A percentile compares a stretch with the other conserved stretches of the same genome.
Conservation (phyloP, 2,329 filamentous ascomycete genomes). For the Sporothrix schenckii region DNA sequence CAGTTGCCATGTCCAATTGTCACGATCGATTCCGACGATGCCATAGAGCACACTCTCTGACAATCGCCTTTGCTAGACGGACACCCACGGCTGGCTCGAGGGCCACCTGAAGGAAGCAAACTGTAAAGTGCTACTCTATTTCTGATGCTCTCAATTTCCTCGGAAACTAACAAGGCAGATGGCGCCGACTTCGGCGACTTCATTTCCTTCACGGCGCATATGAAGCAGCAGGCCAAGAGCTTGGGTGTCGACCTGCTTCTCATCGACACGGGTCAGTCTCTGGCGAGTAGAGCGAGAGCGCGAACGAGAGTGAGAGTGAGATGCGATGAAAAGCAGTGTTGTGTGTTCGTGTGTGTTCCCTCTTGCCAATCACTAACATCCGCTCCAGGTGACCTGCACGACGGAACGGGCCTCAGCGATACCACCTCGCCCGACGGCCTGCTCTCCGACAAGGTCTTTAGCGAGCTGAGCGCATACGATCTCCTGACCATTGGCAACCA, state of each 20-base stretch:
- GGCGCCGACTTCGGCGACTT: slow-evolving; percentile 69
- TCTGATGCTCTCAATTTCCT: not conserved
- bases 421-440: slow-evolving; percentile 60
- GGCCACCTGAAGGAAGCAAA: slow-evolving; percentile 65
- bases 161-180: slow-evolving; percentile 39
- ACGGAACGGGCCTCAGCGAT: slow-evolving; percentile 65
- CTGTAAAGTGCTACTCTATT: slow-evolving; percentile 39
- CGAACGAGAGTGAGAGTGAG: slow-evolving; percentile 2
- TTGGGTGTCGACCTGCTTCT: slow-evolving; percentile 63
- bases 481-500: slow-evolving; percentile 60
- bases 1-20: not conserved
- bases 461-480: slow-evolving; percentile 48
- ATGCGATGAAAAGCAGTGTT: not conserved
- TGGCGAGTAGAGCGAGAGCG: slow-evolving; percentile 31
- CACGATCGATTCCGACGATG: not conserved
- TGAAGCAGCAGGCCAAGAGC: slow-evolving; percentile 60
- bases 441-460: slow-evolving; percentile 53
- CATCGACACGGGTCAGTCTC: slow-evolving; percentile 57
- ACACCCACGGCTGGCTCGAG: slow-evolving; percentile 64
- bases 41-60: not conserved
- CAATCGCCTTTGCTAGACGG: slow-evolving; percentile 47
- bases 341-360: not conserved
- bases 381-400: slow-evolving; percentile 59
- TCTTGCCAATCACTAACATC: not conserved
- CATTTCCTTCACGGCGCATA: slow-evolving; percentile 61